A percentile compares a stretch with the other conserved stretches of the same genome.
phyloP scores from a whole-genome alignment of 352 stramenopile genomes.

The Phytophthora hibernalis region DNA sequence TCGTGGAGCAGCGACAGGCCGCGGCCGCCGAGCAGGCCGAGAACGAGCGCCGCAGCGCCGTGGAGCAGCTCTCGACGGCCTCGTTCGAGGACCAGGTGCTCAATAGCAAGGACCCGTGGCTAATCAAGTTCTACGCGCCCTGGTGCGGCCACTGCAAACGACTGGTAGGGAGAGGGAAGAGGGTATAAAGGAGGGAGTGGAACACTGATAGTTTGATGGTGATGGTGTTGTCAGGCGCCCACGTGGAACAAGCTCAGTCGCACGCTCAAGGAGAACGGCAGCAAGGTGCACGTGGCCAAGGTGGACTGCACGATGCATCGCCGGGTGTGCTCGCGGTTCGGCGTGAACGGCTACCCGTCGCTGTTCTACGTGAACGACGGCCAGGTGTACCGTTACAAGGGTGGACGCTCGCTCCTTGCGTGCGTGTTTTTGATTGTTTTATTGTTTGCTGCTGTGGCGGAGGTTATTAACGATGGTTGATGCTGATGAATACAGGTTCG shows the following conservation, averaged over 20 bases:
- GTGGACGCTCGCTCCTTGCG: slow-evolving; percentile 69
- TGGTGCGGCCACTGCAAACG: slow-evolving; percentile 87
- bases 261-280: slow-evolving; percentile 66
- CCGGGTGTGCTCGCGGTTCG: slow-evolving; percentile 85
- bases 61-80: slow-evolving; percentile 60
- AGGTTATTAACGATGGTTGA: not conserved
- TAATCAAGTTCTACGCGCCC: slow-evolving; percentile 87
- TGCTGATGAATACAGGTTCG: slow-evolving; percentile 34
- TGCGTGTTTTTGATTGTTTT: slow-evolving; percentile 28
- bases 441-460: not conserved
- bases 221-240: slow-evolving; percentile 31
- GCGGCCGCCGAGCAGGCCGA: slow-evolving; percentile 58
- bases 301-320: slow-evolving; percentile 84
- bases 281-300: slow-evolving; percentile 66
- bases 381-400: slow-evolving; percentile 83
- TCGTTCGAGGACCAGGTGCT: slow-evolving; percentile 72
- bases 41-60: slow-evolving; percentile 57
- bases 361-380: slow-evolving; percentile 81
- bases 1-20: slow-evolving; percentile 47
- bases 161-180: slow-evolving; percentile 44
- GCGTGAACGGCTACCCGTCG: slow-evolving; percentile 80
- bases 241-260: slow-evolving; percentile 85
- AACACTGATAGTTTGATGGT: too few relatives aligned
- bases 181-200: not conserved
- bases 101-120: slow-evolving; percentile 63